Evolutionary conservation across 768 basidiomycete species (phyloP), one percentile per base, ranked within the genome.

Genomic region (Hydnum rufescens): DNA sequence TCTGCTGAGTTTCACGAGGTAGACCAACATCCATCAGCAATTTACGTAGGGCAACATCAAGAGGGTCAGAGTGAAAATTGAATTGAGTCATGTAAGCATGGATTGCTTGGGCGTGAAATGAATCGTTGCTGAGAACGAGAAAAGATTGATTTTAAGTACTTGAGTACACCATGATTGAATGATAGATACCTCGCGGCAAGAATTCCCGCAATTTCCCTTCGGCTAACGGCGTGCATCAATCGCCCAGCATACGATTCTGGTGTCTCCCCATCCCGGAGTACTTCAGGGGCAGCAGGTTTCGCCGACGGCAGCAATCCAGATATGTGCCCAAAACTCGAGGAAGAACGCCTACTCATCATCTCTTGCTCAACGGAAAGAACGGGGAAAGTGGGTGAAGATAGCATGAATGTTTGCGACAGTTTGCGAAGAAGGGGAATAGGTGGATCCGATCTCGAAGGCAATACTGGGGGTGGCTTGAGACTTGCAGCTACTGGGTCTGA

Each of bases 1-100:
- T 99, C 65, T 97, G 93, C 63, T 99, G 95, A 1, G 95, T 96
- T 69, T 99, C 95, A 52, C 80, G 74, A 2, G 95, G 95, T 26
- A 99, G 73, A 34, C 84, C 77, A 23, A 95, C 77, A 59, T 90
- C 78, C 83, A 95, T 88, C 32, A 99, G 71, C 47, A 99, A 63
- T 60, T 78, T 79, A 36, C 95, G 80, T 39, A 99, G 67, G 19
- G 95, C 86, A 29, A 97, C 77, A 61, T 99, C 95, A 31, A 99
- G 72, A 5, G 95, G 82, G 59, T 88, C 78, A 44, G 74, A 70
- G 18, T 65, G 64, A 61, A 97, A 95, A 57, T 80, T 73, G 63
- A 96, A 97, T 42, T 72, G 72, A 44, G 68, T 68, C 55, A 97
- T 74, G 62, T 87, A 92, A 8, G 71, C 60, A 53, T 71, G 71